Percentiles rank a stretch among this genome's conserved stretches.
Evolutionary conservation across 169 alveolate species (phyloP).

Genomic region (Plasmodium malariae): DNA sequence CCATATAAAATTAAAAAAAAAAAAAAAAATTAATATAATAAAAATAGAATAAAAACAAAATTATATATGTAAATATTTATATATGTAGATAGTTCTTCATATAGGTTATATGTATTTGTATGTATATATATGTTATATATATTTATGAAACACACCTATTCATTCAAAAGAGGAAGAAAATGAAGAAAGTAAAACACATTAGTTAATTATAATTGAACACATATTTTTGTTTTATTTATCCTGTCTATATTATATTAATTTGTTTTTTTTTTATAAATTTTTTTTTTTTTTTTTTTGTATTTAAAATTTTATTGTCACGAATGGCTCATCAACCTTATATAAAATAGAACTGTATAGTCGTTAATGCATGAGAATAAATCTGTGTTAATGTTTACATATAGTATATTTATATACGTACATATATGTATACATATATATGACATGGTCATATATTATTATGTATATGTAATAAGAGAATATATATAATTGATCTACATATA

Average conservation of each 20-base stretch:
- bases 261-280: slow-evolving; percentile 17
- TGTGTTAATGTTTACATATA: too few species aligned
- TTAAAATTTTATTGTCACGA: slow-evolving; percentile 22
- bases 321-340: slow-evolving; percentile 3
- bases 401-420: slow-evolving; percentile 9
- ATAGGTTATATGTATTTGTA: too few species aligned
- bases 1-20: neutral
- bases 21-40: neutral
- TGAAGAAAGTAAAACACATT: neutral
- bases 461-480: too few species aligned
- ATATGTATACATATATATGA: slow-evolving; percentile 7
- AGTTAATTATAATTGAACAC: slow-evolving; percentile 5
- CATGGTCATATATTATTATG: neutral
- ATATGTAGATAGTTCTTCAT: too few species aligned
- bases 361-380: slow-evolving; percentile 1
- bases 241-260: slow-evolving; percentile 14
- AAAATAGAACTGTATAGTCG: slow-evolving; percentile 4
- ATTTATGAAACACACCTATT: neutral
- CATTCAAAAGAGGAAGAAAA: neutral
- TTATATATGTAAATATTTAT: too few species aligned
- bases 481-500: too few species aligned
- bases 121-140: too few species aligned
- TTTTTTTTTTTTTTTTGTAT: slow-evolving; percentile 25
- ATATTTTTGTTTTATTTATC: slow-evolving; percentile 12
- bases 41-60: slow-evolving; percentile 5